Conservation (phyloP, 208 protist genomes). For the Phytomonas sp. region DNA sequence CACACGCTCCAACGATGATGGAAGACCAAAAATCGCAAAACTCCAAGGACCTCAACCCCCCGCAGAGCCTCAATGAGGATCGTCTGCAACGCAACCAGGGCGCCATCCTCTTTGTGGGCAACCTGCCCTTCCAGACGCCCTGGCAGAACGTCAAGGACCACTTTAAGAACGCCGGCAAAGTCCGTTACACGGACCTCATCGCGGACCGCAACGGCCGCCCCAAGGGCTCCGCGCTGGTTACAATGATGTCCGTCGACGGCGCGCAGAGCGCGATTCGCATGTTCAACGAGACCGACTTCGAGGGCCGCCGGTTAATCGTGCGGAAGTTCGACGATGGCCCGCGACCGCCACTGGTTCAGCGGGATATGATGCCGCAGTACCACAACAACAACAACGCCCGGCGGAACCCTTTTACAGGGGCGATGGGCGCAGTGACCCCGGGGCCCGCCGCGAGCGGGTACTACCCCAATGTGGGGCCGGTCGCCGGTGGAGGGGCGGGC, state of each 20-base stretch:
- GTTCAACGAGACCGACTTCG: slow-evolving; percentile 84
- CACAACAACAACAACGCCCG: slow-evolving; percentile 11
- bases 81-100: slow-evolving; percentile 46
- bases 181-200: slow-evolving; percentile 83
- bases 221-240: slow-evolving; percentile 82
- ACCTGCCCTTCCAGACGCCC: slow-evolving; percentile 78
- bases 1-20: slow-evolving; percentile 18
- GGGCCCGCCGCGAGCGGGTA: slow-evolving; percentile 19
- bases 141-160: slow-evolving; percentile 89
- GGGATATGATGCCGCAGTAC: slow-evolving; percentile 65
- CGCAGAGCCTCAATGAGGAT: slow-evolving; percentile 21
- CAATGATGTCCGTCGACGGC: slow-evolving; percentile 62
- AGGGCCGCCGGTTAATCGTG: slow-evolving; percentile 82
- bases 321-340: slow-evolving; percentile 76
- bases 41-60: slow-evolving; percentile 19
- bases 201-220: slow-evolving; percentile 56
- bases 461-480: slow-evolving; percentile 12
- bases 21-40: slow-evolving; percentile 22
- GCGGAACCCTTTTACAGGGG: slow-evolving; percentile 9
- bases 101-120: slow-evolving; percentile 82
- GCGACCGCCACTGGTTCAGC: slow-evolving; percentile 63
- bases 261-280: slow-evolving; percentile 62
- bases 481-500: neutral
- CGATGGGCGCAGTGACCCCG: slow-evolving; percentile 11
- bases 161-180: slow-evolving; percentile 73